Evolutionary conservation across 768 basidiomycete genomes (phyloP).

Genomic region (Rhizopogon vesiculosus): DNA sequence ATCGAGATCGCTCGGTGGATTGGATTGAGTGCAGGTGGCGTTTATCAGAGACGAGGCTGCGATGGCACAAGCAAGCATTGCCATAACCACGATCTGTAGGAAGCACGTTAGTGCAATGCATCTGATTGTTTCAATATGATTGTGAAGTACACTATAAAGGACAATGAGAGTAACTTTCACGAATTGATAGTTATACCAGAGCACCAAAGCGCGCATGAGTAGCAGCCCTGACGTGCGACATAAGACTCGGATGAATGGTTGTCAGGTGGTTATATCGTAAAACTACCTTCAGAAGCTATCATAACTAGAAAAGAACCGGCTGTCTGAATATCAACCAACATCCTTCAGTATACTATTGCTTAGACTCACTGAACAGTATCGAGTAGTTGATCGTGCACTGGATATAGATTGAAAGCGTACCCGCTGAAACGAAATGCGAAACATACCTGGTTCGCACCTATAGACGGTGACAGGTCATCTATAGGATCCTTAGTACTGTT

Average conservation of each 20-base stretch:
- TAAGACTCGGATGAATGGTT: no score
- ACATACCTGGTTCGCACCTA: neutral
- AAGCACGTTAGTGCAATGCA: no score
- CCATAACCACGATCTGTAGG: no score
- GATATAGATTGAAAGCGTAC: neutral
- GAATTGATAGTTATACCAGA: neutral
- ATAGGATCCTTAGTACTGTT: neutral
- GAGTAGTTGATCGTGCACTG: neutral
- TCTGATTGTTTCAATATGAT: neutral
- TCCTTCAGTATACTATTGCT: neutral
- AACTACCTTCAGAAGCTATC: neutral
- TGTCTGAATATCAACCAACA: neutral
- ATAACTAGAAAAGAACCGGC: neutral
- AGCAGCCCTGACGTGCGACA: neutral
- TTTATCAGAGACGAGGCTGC: no score
- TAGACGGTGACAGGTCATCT: neutral
- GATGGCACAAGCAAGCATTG: no score
- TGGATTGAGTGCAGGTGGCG: no score
- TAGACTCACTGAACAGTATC: neutral
- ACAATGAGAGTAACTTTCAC: neutral
- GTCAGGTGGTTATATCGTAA: neutral
- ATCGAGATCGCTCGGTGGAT: no score
- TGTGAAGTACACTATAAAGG: neutral
- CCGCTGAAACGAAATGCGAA: neutral
- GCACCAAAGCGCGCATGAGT: neutral